These are phyloP conservation scores for Kalmusia sp. DNA, from an alignment of 2,329 filamentous ascomycete genomes.

Conservation along the genomic window DNA sequence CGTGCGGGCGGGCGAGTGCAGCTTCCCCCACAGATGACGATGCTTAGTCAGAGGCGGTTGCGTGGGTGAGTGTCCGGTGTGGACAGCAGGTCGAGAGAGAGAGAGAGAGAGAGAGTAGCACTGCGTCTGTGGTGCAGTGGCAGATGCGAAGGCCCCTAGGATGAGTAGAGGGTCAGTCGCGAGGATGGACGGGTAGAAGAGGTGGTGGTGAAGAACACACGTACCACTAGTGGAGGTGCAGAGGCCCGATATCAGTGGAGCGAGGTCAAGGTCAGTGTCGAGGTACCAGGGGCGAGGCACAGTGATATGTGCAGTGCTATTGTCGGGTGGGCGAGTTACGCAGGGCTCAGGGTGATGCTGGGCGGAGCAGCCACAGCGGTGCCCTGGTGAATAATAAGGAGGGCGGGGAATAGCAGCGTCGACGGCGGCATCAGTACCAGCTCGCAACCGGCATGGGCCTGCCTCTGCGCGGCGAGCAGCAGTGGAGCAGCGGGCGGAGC, in stretches of 20 bases:
- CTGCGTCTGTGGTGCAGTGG: neutral
- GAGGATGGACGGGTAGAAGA: neutral
- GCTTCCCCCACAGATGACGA: slow-evolving; percentile 4
- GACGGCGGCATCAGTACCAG: slow-evolving; percentile 33
- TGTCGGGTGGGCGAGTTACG: slow-evolving; percentile 33
- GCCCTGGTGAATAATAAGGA: slow-evolving; percentile 34
- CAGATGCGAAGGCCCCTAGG: neutral
- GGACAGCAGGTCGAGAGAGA: neutral
- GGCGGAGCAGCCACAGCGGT: slow-evolving; percentile 23
- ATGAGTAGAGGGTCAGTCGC: neutral
- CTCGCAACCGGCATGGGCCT: slow-evolving; percentile 33
- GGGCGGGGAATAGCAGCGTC: slow-evolving; percentile 27
- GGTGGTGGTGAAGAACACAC: slow-evolving; percentile 8
- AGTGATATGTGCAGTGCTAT: slow-evolving; percentile 27
- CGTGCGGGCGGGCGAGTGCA: slow-evolving; percentile 8
- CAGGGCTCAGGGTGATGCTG: slow-evolving; percentile 27
- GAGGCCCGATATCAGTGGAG: slow-evolving; percentile 12
- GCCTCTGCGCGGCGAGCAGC: slow-evolving; percentile 27
- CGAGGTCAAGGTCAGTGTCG: slow-evolving; percentile 2
- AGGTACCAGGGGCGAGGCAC: slow-evolving; percentile 21
- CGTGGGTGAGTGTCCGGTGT: neutral
- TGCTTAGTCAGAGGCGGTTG: slow-evolving; percentile 11
- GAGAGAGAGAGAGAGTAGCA: too few relatives aligned
- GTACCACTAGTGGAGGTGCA: slow-evolving; percentile 8
- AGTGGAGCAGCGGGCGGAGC: slow-evolving; percentile 23